Base-by-base conservation (phyloP, 192 early-diverging fungal species). In the Coemansia biformis region DNA sequence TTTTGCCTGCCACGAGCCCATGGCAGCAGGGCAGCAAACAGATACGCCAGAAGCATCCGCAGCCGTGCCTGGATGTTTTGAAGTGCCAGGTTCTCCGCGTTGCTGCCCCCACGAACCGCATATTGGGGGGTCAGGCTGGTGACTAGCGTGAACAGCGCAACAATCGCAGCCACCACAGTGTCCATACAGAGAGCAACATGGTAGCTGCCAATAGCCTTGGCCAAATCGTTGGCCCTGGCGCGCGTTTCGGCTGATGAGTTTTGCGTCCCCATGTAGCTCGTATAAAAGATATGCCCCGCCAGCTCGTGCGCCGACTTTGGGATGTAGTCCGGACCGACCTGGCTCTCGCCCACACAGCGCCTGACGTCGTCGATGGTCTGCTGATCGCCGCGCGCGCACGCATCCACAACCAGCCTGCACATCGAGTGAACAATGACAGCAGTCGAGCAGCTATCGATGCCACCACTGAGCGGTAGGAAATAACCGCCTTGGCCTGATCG, bases 1-100 rank as follows among this genome's bases (percentile, higher is more conserved):
- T 81, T 46, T 0, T 63, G 50, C 16, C 79, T 79, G 14, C 48
- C 29, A 21, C 51, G 39, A 13, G 74, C 78, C 96, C 96, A 99
- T 6, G 89, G 86, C n/a, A 99, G 71, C 12, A 99, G 79, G 43
- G 95, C 92, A 0, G 94, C 96, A 76, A 99, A 86, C 43, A 99
- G 57, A 57, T 99, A 99, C 5, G 94, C 80, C 14, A 97, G 47
- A 7, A 99, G 82, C 96, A 99, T 99, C 36, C 96, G 81, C 36
- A 90, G 77, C 22, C 96, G 81, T 6, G 96, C 94, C 52, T 96
- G 95, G 34, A 99, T 88, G 48, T 99, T 99, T 54, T 99, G 96
- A 56, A 99, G 66, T 7, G 94, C 96, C 50, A 96, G 65, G 54
- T 99, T 99, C 66, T 99, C 96, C 0, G 80, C 68, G 31, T 60